Conservation (phyloP, 768 basidiomycete genomes). For the Lactifluus piperatus region DNA sequence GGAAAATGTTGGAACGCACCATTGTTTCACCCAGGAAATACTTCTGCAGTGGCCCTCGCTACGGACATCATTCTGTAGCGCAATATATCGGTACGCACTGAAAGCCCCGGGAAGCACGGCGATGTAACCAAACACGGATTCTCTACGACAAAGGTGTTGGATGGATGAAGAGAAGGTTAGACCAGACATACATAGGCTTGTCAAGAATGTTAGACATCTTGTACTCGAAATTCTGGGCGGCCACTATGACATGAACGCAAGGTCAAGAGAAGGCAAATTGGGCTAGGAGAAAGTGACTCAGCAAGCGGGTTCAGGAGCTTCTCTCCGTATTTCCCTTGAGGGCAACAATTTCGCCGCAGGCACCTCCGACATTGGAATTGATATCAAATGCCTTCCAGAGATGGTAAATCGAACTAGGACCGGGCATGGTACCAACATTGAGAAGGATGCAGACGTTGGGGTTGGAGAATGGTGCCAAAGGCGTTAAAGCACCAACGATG, state of each 20-base stretch:
- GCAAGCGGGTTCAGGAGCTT: conserved; percentile 74
- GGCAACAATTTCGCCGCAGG: conserved; percentile 94
- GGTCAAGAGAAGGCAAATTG: neutral
- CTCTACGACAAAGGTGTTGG: conserved; percentile 30
- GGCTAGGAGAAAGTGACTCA: conserved; percentile 8
- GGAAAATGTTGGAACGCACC: conserved; percentile 32
- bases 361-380: conserved; percentile 84
- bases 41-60: conserved; percentile 86
- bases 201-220: conserved; percentile 92
- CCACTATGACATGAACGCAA: conserved; percentile 36
- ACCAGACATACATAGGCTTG: conserved; percentile 54
- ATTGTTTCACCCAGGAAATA: conserved; percentile 98
- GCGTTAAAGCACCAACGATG: conserved; percentile 95
- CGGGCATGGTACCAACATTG: conserved; percentile 82
- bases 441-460: conserved; percentile 90
- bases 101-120: conserved; percentile 91
- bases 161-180: neutral
- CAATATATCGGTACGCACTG: conserved; percentile 86
- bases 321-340: conserved; percentile 72
- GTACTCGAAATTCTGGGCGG: conserved; percentile 91
- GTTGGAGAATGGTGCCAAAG: conserved; percentile 71
- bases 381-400: conserved; percentile 94
- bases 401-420: conserved; percentile 83
- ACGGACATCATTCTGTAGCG: conserved; percentile 72
- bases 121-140: conserved; percentile 89